Base-by-base conservation (phyloP, 2,329 filamentous ascomycete species). In the Simplicillium sp. region DNA sequence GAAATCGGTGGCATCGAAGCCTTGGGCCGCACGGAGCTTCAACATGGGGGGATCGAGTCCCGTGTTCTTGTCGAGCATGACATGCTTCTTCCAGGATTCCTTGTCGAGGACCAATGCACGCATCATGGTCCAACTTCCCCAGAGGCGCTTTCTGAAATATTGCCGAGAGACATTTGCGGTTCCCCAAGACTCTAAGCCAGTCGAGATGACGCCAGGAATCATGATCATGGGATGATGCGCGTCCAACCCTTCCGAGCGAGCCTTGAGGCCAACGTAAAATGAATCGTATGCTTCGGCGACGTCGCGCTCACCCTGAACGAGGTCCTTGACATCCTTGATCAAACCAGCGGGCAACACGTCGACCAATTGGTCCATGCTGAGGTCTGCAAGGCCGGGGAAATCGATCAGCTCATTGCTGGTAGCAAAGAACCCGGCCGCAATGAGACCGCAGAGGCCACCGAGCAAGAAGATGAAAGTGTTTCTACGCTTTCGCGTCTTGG, bases 101-200 rank as follows among this genome's bases (percentile, higher is more conserved):
- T 97, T 96, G 60, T 97, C 92, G 54, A 94, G 65, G 2, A 98
- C 87, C 48, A 98, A 66, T 0, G 92, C 90, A 38, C 84, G 77
- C 88, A 98, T 96, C 92, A 98, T 98, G 48, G 79, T 94, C 92
- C 94, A 98, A 51, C 87, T 95, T 4, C 92, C 92, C 92, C 92
- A 98, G 38, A 98, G 66, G 40, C 92, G 74, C 65, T 94, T 95
- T 47, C 92, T 75, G 61, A 98, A 98, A 63, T 97, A 98, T 44
- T 83, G 84, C 29, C 87, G 77, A 7, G 89, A 95, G 34, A 73
- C 69, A 55, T 89, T 85, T 38, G 84, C 80, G 0, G 92, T 97
- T 4, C 90, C 87, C 92, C 92, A 98, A 37, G 87, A 95, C 63
- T 98, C 92, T 17, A 98, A 74, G 1, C 92, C 92, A 0, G 92